Evolutionary conservation across 148 eudicot species (phyloP).

Genomic region (Rhododendron simsii): DNA sequence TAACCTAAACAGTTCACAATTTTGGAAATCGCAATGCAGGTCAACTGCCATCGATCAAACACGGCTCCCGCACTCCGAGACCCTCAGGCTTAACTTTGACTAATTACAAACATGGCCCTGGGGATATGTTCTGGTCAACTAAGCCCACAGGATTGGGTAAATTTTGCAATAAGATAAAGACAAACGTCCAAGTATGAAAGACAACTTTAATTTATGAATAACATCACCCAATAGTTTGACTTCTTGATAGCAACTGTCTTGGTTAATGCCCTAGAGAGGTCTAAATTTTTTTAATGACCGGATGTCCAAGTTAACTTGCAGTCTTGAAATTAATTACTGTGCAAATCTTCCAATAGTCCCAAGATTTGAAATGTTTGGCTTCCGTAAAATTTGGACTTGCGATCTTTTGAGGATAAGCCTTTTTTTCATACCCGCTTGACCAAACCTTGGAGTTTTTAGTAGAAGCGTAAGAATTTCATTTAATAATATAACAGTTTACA

Average conservation of each 20-base stretch:
- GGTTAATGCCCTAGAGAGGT: background rate
- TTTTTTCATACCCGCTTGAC: too few species aligned
- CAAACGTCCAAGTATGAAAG: background rate
- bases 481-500: too few species aligned
- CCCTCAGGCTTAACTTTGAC: background rate
- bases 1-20: background rate
- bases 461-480: too few species aligned
- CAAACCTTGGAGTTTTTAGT: too few species aligned
- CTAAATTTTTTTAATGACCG: background rate
- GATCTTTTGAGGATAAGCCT: too few species aligned
- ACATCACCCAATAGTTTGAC: background rate
- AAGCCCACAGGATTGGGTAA: background rate
- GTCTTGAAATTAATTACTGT: too few species aligned
- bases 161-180: background rate
- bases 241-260: background rate
- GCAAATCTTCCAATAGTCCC: accelerated
- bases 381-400: too few species aligned
- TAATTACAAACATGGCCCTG: background rate
- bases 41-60: background rate
- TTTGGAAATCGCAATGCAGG: background rate
- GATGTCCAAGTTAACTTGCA: too few species aligned
- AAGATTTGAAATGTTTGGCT: too few species aligned
- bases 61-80: background rate
- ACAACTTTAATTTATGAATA: background rate
- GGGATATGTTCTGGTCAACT: constrained; percentile 1